Evolutionary conservation across 2,329 filamentous ascomycete genomes (phyloP).

Genomic region (Xylogone sp.): DNA sequence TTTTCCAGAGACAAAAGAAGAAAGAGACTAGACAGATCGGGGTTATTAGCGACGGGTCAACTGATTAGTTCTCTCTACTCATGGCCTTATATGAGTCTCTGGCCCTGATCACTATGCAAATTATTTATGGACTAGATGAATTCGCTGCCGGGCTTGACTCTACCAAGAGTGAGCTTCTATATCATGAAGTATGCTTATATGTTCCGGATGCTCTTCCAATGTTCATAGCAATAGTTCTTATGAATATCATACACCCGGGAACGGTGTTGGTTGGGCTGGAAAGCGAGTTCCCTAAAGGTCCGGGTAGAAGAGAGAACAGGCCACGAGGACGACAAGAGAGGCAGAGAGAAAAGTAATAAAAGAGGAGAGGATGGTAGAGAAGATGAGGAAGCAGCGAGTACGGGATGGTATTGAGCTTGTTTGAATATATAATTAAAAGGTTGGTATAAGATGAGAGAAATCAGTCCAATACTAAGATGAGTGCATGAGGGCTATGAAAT

Average conservation of each 20-base stretch:
- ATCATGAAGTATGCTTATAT: conserved; percentile 49
- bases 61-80: conserved; percentile 22
- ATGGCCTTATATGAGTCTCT: conserved; percentile 38
- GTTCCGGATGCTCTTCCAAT: conserved; percentile 53
- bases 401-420: too few species aligned
- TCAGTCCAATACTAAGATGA: too few species aligned
- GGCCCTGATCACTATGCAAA: conserved; percentile 44
- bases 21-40: conserved; percentile 10
- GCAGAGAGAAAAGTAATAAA: conserved; percentile 24
- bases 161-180: conserved; percentile 43
- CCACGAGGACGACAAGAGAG: conserved; percentile 33
- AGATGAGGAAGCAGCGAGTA: conserved; percentile 4
- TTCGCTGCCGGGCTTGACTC: conserved; percentile 41
- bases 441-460: too few species aligned
- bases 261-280: conserved; percentile 40
- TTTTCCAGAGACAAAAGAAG: conserved; percentile 32
- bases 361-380: conserved; percentile 21
- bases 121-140: conserved; percentile 57
- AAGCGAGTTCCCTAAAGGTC: conserved; percentile 38
- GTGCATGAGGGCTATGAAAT: too few species aligned
- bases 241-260: conserved; percentile 46
- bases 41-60: conserved; percentile 22
- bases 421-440: too few species aligned
- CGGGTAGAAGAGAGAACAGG: conserved; percentile 40
- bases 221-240: conserved; percentile 39